Evolutionary conservation across 768 basidiomycete species (phyloP).

Genomic region (Crucibulum laeve): DNA sequence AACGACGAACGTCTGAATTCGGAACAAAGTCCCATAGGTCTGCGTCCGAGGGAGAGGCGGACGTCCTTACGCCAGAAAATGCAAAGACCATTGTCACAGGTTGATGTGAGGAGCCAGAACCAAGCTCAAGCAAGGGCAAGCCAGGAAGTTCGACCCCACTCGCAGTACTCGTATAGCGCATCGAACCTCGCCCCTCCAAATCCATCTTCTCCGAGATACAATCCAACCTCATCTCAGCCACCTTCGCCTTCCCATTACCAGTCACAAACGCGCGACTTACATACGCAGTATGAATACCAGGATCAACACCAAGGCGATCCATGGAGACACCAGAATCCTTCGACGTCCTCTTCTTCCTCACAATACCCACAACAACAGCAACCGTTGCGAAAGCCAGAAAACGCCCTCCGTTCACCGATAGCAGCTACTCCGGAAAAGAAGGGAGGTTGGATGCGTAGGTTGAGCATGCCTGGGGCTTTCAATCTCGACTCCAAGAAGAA

Average conservation of each 20-base stretch:
- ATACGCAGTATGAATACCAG: slow-evolving; percentile 5
- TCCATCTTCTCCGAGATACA: too few relatives aligned
- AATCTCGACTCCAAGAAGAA: slow-evolving; percentile 50
- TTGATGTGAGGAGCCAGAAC: slow-evolving; percentile 10
- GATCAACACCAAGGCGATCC: slow-evolving; percentile 3
- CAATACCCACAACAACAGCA: slow-evolving; percentile 28
- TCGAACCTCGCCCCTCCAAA: slow-evolving; percentile 37
- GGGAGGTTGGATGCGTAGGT: slow-evolving; percentile 65
- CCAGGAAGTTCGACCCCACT: slow-evolving; percentile 9
- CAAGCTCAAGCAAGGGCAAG: slow-evolving; percentile 5
- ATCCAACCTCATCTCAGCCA: too few relatives aligned
- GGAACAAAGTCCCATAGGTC: slow-evolving; percentile 13
- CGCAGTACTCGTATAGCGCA: slow-evolving; percentile 35
- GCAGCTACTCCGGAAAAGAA: slow-evolving; percentile 39
- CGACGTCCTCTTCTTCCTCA: slow-evolving; percentile 1
- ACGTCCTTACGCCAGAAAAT: slow-evolving; percentile 29
- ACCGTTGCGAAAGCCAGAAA: slow-evolving; percentile 53
- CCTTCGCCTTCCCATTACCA: slow-evolving; percentile 16
- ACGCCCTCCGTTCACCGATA: slow-evolving; percentile 16
- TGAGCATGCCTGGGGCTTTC: slow-evolving; percentile 75
- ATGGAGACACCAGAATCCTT: slow-evolving; percentile 11
- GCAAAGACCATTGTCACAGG: slow-evolving; percentile 21
- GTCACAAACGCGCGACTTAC: slow-evolving; percentile 20
- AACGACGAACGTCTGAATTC: slow-evolving; percentile 11
- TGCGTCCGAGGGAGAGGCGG: slow-evolving; percentile 21